Percentiles rank a stretch among this genome's conserved stretches.
These are phyloP conservation scores for Anthracocystis panici-leucophaei DNA, from an alignment of 1,284 basidiomycete genomes.

Conservation along the genomic window DNA sequence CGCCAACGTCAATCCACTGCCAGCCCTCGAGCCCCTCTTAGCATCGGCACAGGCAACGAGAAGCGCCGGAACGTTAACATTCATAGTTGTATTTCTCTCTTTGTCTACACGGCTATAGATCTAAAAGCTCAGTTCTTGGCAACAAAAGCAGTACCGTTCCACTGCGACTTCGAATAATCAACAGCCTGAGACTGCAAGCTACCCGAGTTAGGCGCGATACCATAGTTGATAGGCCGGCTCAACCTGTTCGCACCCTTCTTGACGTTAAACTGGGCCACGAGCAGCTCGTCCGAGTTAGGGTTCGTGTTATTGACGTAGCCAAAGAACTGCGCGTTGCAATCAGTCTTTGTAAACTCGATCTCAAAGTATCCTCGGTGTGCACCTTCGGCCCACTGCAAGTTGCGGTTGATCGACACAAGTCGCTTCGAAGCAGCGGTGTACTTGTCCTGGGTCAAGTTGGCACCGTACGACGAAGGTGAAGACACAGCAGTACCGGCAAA, in stretches of 20 bases:
- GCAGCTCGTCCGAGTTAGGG: slow-evolving; percentile 73
- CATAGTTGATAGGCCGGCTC: slow-evolving; percentile 74
- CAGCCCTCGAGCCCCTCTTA: too few species aligned
- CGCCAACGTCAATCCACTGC: too few species aligned
- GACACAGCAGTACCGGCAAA: slow-evolving; percentile 79
- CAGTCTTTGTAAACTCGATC: slow-evolving; percentile 39
- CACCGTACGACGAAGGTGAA: slow-evolving; percentile 74
- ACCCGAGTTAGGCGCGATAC: slow-evolving; percentile 45
- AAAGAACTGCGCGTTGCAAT: slow-evolving; percentile 75
- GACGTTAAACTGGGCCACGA: slow-evolving; percentile 69
- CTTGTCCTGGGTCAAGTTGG: slow-evolving; percentile 71
- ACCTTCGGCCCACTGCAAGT: slow-evolving; percentile 78
- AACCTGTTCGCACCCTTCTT: slow-evolving; percentile 73
- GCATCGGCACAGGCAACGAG: too few species aligned
- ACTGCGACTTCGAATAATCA: slow-evolving; percentile 45
- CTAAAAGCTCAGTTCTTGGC: slow-evolving; percentile 8
- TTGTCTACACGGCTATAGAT: too few species aligned
- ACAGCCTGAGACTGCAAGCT: slow-evolving; percentile 45
- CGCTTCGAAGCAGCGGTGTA: slow-evolving; percentile 68
- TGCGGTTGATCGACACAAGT: slow-evolving; percentile 73
- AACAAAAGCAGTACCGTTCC: slow-evolving; percentile 57
- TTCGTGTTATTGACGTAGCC: slow-evolving; percentile 75
- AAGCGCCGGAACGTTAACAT: too few species aligned
- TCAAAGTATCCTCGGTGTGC: slow-evolving; percentile 76
- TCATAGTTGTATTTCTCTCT: too few species aligned